Conservation (phyloP, 331 rosid species). For the Quercus tomentella region DNA sequence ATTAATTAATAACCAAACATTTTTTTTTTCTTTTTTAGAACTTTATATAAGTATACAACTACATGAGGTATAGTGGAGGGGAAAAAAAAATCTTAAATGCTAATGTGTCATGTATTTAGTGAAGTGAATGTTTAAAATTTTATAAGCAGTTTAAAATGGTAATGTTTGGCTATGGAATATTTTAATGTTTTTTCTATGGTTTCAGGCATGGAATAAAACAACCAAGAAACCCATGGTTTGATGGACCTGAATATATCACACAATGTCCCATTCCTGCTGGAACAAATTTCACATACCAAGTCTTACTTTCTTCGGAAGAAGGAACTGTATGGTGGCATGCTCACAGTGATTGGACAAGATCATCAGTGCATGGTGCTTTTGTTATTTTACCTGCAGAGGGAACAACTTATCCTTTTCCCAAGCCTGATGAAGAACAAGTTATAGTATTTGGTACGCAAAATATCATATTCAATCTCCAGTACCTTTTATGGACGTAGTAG, state of each 20-base stretch:
- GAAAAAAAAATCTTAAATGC: no score
- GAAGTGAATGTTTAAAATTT: no score
- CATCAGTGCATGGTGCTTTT: neutral
- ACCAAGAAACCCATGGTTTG: conserved; percentile 3
- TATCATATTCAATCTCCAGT: neutral
- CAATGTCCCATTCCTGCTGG: neutral
- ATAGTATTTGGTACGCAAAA: neutral
- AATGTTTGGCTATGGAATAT: no score
- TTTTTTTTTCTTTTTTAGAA: no score
- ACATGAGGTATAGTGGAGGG: no score
- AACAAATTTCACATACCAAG: conserved; percentile 4
- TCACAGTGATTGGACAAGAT: neutral
- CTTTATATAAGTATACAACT: no score
- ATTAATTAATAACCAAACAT: no score
- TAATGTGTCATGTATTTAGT: no score
- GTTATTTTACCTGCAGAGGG: conserved; percentile 1
- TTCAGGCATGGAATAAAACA: neutral
- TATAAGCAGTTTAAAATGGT: no score
- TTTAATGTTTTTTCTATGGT: neutral
- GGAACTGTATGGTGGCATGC: neutral
- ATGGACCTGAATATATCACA: neutral
- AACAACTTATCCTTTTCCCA: neutral
- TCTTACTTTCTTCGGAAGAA: neutral
- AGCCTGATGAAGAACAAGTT: neutral
- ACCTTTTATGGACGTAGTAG: neutral